Conservation (phyloP, 345 rosid genomes). For the Barbarea vulgaris region DNA sequence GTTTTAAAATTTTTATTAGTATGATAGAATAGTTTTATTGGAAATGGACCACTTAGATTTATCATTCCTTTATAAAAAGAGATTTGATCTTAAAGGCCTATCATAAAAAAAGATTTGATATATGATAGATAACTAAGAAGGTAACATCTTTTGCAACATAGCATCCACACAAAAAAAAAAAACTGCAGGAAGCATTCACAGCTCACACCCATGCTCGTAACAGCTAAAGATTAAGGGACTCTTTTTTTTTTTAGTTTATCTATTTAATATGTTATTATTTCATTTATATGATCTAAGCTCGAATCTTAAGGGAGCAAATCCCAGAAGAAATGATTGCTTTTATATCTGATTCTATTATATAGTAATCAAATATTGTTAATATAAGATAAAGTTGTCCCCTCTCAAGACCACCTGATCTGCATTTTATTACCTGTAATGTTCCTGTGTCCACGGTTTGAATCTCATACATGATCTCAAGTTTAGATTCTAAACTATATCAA, state of each 20-base stretch:
- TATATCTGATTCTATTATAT: constrained; percentile 25
- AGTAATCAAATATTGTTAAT: neutral
- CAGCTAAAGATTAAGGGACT: constrained; percentile 22
- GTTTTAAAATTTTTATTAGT: neutral
- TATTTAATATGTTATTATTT: neutral
- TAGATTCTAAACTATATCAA: neutral
- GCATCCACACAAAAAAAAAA: neutral
- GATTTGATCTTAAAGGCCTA: constrained; percentile 1
- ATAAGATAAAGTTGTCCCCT: constrained; percentile 38
- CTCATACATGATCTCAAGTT: neutral
- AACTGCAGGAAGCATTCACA: constrained; percentile 26
- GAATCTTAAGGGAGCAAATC: constrained; percentile 41
- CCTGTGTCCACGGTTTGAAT: constrained; percentile 21
- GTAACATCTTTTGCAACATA: constrained; percentile 27
- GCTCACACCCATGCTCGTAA: constrained; percentile 39
- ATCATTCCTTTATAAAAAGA: neutral
- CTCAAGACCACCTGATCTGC: constrained; percentile 41
- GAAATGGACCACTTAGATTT: constrained; percentile 23
- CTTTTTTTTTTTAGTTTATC: neutral
- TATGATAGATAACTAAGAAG: constrained; percentile 20
- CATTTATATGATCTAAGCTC: constrained; percentile 30
- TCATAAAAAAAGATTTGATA: constrained; percentile 6
- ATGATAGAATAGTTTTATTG: neutral
- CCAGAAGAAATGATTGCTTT: constrained; percentile 33
- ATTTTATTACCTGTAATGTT: constrained; percentile 39